These are phyloP conservation scores for Rhododendron henanense DNA, from an alignment of 148 eudicot species.

Conservation along the genomic window DNA sequence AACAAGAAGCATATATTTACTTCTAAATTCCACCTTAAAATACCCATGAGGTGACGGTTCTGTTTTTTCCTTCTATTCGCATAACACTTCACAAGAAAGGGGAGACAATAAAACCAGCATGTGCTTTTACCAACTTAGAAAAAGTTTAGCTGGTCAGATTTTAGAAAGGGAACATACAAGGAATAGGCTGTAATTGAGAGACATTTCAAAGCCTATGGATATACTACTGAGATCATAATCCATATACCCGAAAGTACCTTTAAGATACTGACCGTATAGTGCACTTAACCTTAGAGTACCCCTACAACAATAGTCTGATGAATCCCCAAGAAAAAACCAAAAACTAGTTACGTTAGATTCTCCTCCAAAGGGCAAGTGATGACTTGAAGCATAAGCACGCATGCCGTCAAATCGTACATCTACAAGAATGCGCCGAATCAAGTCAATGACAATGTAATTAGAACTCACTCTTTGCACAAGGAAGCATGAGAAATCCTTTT, in stretches of 20 bases:
- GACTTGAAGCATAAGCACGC: neutral
- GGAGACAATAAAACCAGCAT: neutral
- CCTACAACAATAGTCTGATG: neutral
- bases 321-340: neutral
- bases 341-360: neutral
- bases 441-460: slow-evolving; percentile 3
- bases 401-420: neutral
- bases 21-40: neutral
- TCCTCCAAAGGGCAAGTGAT: neutral
- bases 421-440: slow-evolving; percentile 9
- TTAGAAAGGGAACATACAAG: neutral
- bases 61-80: neutral
- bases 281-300: neutral
- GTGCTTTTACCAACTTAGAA: neutral
- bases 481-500: slow-evolving; percentile 38
- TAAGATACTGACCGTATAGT: neutral
- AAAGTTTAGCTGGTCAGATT: neutral
- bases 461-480: slow-evolving; percentile 36
- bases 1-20: neutral
- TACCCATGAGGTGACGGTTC: neutral
- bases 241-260: neutral
- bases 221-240: neutral
- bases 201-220: neutral
- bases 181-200: neutral
- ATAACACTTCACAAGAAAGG: neutral